Base-by-base conservation (phyloP, 2,329 filamentous ascomycete species). In the Talaromyces atroroseus region DNA sequence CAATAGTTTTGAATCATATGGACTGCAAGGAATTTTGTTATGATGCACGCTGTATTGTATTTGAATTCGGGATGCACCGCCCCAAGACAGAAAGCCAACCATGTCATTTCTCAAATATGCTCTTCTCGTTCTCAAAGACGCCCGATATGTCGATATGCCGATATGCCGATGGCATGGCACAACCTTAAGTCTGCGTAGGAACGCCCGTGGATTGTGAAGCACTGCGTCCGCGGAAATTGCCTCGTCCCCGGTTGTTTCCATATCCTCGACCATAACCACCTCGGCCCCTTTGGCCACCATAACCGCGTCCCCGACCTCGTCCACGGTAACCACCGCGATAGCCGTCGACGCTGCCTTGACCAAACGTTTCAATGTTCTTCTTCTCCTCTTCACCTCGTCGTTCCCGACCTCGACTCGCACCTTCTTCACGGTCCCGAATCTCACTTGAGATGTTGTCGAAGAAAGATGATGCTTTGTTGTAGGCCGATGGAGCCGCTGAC, bases 361-460 rank as follows among this genome's bases (percentile, higher is more conserved):
- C 94, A 64, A 99, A 99, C 0, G 94, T 99, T 76, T 99, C 94
- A 68, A 99, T 89, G 70, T 97, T 97, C 76, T 90, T 91, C 71
- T 87, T 90, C 70, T 95, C 89, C 71, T 97, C 94, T 71, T 97
- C 91, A 40, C 86, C 87, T 54, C 94, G 86, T 85, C 94, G 95
- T 71, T 95, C 90, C 49, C 89, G 85, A 46, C 50, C 50, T 32
- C 90, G 91, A 57, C 88, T 84, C 32, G 73, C 79, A 40, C 85
- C 86, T 60, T 92, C 89, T 52, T 89, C 85, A 45, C 94, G 85
- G 62, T 99, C 94, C 72, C 89, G 95, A 60, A 89, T 82, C 70
- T 99, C 94, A 63, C 90, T 95, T 0, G 90, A 95, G 62, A 99
- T 96, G 72, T 99, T 96, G 75, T 99, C 94, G 68, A 99, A 99